Evolutionary conservation across 169 alveolate species (phyloP).

Genomic region (Cardiosporidium cionae): DNA sequence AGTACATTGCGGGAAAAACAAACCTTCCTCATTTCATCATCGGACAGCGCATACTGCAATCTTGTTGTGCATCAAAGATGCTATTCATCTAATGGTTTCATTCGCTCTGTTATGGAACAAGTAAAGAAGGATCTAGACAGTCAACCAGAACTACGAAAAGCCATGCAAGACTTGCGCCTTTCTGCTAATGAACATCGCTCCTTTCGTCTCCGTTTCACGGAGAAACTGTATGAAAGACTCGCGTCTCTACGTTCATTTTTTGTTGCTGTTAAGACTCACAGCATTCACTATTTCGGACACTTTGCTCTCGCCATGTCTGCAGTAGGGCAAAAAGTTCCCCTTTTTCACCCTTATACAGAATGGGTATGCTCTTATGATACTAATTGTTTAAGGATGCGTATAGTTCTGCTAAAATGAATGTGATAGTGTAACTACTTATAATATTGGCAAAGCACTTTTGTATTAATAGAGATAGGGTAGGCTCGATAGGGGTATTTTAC

Average conservation of each 20-base stretch:
- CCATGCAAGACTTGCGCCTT: conserved; percentile 20
- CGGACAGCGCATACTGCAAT: too few species aligned
- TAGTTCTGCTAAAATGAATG: too few species aligned
- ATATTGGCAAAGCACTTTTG: too few species aligned
- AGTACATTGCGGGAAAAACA: too few species aligned
- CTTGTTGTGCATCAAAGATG: too few species aligned
- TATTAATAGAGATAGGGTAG: too few species aligned
- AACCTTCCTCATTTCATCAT: too few species aligned
- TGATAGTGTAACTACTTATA: too few species aligned
- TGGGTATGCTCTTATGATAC: background rate
- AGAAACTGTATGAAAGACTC: background rate
- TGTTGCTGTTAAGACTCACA: background rate
- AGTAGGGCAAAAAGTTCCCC: background rate
- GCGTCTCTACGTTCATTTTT: background rate
- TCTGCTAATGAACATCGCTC: background rate
- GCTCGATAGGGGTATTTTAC: too few species aligned
- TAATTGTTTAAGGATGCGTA: too few species aligned
- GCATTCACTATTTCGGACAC: background rate
- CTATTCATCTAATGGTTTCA: conserved; percentile 19
- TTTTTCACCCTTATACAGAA: background rate
- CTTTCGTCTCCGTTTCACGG: background rate
- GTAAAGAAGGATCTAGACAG: conserved; percentile 26
- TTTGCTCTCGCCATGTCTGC: background rate
- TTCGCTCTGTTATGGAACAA: conserved; percentile 19
- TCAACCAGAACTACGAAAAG: conserved; percentile 26